phyloP scores from a whole-genome alignment of 129 eudicot genomes.

The Ambrosia trifida region DNA sequence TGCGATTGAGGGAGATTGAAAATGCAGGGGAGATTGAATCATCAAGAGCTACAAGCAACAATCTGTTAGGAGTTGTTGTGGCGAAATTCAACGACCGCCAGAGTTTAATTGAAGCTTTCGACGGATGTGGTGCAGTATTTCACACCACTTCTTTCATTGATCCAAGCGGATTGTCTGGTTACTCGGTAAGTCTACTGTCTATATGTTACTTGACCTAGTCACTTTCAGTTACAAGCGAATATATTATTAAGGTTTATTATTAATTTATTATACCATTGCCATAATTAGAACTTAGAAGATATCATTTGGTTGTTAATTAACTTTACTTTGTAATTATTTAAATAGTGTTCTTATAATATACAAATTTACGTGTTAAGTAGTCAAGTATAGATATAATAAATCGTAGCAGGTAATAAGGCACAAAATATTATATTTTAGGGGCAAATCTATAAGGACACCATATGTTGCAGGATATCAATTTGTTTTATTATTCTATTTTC shows the following conservation, averaged over 20 bases:
- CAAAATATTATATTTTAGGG: background rate
- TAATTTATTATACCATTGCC: background rate
- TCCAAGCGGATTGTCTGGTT: slow-evolving; percentile 79
- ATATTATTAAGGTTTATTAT: no score
- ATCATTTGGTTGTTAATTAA: background rate
- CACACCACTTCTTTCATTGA: slow-evolving; percentile 76
- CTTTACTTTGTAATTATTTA: no score
- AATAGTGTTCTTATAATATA: no score
- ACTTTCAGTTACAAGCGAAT: no score
- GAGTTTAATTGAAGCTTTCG: slow-evolving; percentile 53
- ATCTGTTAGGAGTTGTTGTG: slow-evolving; percentile 46
- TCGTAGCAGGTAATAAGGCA: no score
- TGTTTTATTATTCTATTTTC: background rate
- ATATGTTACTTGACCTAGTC: background rate
- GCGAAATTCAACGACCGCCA: slow-evolving; percentile 47
- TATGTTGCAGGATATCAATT: background rate
- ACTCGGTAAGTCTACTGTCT: slow-evolving; percentile 72
- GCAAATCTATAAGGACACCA: slow-evolving; percentile 20
- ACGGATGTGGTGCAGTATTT: slow-evolving; percentile 70
- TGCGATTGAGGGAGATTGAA: slow-evolving; percentile 66
- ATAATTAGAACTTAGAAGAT: background rate
- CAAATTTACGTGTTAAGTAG: no score
- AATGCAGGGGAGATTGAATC: slow-evolving; percentile 51
- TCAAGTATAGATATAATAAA: no score
- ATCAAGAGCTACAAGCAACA: slow-evolving; percentile 28